Conservation (phyloP, 1,284 basidiomycete genomes). For the Cerrena zonata region DNA sequence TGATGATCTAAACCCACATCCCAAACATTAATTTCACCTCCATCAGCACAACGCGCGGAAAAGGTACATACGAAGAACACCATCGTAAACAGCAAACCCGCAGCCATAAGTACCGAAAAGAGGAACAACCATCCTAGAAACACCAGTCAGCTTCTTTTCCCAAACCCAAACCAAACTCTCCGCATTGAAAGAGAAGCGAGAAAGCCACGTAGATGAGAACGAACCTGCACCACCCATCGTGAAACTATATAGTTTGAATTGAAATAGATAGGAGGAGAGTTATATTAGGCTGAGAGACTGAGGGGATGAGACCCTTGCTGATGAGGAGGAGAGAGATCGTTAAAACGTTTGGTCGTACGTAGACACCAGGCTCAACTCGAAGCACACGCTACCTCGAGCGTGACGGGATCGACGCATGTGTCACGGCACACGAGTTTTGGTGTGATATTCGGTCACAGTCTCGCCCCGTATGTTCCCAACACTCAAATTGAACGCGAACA, state of each 20-base stretch:
- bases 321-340: too few relatives aligned
- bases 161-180: too few relatives aligned
- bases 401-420: neutral
- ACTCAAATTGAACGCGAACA: neutral
- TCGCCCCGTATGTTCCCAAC: neutral
- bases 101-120: conserved; percentile 88
- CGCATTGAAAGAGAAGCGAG: neutral
- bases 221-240: conserved; percentile 30
- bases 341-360: neutral
- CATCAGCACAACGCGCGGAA: conserved; percentile 58
- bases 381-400: neutral
- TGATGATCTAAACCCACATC: conserved; percentile 78
- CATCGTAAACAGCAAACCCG: conserved; percentile 91
- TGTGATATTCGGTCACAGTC: neutral
- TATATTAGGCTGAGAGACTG: conserved; percentile 4
- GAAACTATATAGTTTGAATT: conserved; percentile 3
- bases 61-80: conserved; percentile 86
- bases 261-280: conserved; percentile 3
- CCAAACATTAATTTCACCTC: neutral
- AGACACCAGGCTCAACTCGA: too few relatives aligned
- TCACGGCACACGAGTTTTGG: neutral
- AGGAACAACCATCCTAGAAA: conserved; percentile 85
- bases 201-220: conserved; percentile 5
- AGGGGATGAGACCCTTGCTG: neutral
- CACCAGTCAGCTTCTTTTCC: neutral